Conservation (phyloP, 371 early-diverging fungal species). For the Polyrhizophydium stewartii region DNA sequence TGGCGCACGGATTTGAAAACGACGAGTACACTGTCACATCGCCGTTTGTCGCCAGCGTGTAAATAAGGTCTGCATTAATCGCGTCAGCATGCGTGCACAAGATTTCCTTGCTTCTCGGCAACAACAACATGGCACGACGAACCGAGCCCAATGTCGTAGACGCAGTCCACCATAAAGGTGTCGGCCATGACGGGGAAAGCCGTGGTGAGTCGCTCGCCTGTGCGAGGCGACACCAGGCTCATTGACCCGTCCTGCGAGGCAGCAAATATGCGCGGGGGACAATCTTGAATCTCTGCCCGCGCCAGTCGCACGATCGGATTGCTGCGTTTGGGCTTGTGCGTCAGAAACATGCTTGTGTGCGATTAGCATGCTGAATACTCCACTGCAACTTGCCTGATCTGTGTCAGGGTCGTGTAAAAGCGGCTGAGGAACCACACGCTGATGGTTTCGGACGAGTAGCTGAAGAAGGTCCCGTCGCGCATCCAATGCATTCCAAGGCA, state of each 20-base stretch:
- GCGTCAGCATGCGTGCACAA: too few species aligned
- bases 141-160: constrained; percentile 33
- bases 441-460: constrained; percentile 31
- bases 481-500: constrained; percentile 34
- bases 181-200: constrained; percentile 42
- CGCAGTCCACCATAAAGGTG: constrained; percentile 12
- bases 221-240: constrained; percentile 33
- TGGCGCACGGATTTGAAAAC: constrained; percentile 32
- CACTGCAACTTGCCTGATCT: constrained; percentile 10
- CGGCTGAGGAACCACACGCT: constrained; percentile 40
- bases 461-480: constrained; percentile 31
- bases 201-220: constrained; percentile 30
- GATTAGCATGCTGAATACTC: too few species aligned
- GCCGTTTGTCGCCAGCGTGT: constrained; percentile 18
- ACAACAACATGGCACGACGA: constrained; percentile 13
- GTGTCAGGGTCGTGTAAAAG: constrained; percentile 30
- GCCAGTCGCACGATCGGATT: constrained; percentile 16
- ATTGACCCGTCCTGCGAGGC: constrained; percentile 33
- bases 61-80: constrained; percentile 23
- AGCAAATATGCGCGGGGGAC: constrained; percentile 30
- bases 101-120: too few species aligned
- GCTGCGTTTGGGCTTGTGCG: background rate
- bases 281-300: constrained; percentile 14
- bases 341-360: too few species aligned
- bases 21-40: constrained; percentile 31